These are phyloP conservation scores for Colletotrichum incanum DNA, from an alignment of 2,329 filamentous ascomycete species.

Conservation along the genomic window DNA sequence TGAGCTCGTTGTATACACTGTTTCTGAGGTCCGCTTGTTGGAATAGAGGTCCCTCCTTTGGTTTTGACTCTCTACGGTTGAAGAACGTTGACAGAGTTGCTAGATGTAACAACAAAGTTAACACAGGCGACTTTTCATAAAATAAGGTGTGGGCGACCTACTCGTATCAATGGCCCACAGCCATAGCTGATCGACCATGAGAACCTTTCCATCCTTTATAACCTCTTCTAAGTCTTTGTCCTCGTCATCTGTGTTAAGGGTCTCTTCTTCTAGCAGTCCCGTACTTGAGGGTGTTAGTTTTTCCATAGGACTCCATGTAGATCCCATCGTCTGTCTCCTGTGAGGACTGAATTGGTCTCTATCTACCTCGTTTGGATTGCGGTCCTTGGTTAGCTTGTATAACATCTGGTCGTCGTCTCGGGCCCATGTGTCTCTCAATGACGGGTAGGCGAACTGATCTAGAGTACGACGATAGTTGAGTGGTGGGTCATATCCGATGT, in stretches of 20 bases:
- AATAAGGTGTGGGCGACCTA: slow-evolving; percentile 49
- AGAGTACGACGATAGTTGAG: slow-evolving; percentile 74
- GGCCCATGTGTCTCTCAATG: slow-evolving; percentile 71
- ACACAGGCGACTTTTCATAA: neutral
- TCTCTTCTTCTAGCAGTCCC: slow-evolving; percentile 38
- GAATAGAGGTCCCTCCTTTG: slow-evolving; percentile 69
- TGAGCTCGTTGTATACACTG: slow-evolving; percentile 77
- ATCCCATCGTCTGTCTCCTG: slow-evolving; percentile 38
- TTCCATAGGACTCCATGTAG: slow-evolving; percentile 27
- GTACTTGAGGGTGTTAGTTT: slow-evolving; percentile 37
- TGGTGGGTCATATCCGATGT: slow-evolving; percentile 72
- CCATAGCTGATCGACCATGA: slow-evolving; percentile 81
- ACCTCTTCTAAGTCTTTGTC: slow-evolving; percentile 54
- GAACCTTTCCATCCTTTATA: slow-evolving; percentile 68
- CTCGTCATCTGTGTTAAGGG: slow-evolving; percentile 49
- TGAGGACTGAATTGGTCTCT: slow-evolving; percentile 41
- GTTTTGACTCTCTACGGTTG: slow-evolving; percentile 68
- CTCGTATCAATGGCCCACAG: slow-evolving; percentile 71
- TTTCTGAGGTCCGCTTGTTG: slow-evolving; percentile 75
- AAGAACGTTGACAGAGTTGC: slow-evolving; percentile 70
- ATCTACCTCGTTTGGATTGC: slow-evolving; percentile 45
- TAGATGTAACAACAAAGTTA: slow-evolving; percentile 47
- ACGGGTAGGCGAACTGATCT: slow-evolving; percentile 76
- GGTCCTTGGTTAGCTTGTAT: slow-evolving; percentile 74
- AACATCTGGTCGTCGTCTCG: slow-evolving; percentile 78